These are phyloP conservation scores for Thielaviopsis punctulata DNA, from an alignment of 2,329 filamentous ascomycete species.

Conservation along the genomic window DNA sequence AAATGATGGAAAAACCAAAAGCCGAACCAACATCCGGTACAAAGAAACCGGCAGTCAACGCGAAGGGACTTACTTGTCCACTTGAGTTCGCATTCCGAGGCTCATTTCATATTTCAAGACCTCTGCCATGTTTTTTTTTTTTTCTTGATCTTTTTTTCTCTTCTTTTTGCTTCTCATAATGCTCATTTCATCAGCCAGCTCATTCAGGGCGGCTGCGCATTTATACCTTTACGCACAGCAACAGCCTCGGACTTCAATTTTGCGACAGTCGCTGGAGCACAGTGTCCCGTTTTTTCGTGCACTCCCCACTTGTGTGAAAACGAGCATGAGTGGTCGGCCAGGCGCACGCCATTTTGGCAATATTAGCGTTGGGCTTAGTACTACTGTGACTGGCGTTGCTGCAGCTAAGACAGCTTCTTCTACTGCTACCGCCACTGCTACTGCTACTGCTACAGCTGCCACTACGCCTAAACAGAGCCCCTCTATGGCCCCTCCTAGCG, in stretches of 20 bases:
- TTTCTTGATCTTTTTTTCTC: neutral
- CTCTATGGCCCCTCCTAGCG: neutral
- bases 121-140: neutral
- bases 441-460: neutral
- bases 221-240: neutral
- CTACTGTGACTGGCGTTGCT: neutral
- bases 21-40: neutral
- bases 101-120: neutral
- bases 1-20: neutral
- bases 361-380: neutral
- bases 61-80: too few species aligned
- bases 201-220: neutral
- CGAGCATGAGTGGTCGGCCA: neutral
- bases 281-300: constrained; percentile 7
- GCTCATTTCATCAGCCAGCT: neutral
- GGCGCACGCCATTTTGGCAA: constrained; percentile 5
- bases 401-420: constrained; percentile 1
- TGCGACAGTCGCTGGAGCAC: neutral
- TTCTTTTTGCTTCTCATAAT: neutral
- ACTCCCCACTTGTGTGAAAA: constrained; percentile 7
- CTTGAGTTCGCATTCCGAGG: too few species aligned
- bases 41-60: too few species aligned
- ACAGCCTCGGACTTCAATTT: neutral
- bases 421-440: neutral
- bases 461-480: neutral